Evolutionary conservation across 2,329 filamentous ascomycete species (phyloP), one percentile per base, ranked within the genome.

Genomic region (Cercospora nicotianae): DNA sequence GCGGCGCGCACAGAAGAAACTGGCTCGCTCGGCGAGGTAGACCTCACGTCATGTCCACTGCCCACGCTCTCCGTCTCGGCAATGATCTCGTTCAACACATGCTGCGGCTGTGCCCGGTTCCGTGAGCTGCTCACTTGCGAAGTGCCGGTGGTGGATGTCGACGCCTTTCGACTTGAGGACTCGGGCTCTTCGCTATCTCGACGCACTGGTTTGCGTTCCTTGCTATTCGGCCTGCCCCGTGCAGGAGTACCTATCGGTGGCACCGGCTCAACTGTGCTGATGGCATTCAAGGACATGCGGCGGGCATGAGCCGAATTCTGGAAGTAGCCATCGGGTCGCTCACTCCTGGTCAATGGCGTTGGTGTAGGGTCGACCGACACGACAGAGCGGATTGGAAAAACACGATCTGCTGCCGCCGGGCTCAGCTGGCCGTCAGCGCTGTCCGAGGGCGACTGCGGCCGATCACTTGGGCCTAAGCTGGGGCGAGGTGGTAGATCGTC

Each of bases 371-470:
- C 89, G 48, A 94, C 87, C 6, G 87, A 91, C 26, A 94, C 83
- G 53, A 92, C 89, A n/a, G 91, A 93, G 60, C 91, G 87, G 33
- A 94, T 91, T n/a, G 91, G 91, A 66, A 91, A 94, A 5, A 94
- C 90, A 64, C 90, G 86, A 74, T 94, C 85, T 58, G 80, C 76
- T 4, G 79, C 73, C 45, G 76, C 77, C 18, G 82, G 81, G 70
- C 81, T 83, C 59, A 82, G 72, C 6, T 73, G 63, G 51, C 74
- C 77, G 20, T 74, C 72, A 33, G 69, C 33, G 30, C 51, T 63
- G 33, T 48, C 26, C 48, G 66, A 20, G 8, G 66, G 62, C 45
- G 67, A 66, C 33, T 45, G 64, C 33, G 65, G 16, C 3, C 55
- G 45, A 26, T 64, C 61, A 16, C 16, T 45, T 18, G 57, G 36